These are phyloP conservation scores for Harringtonia lauricola DNA, from an alignment of 2,329 filamentous ascomycete species.

Conservation along the genomic window DNA sequence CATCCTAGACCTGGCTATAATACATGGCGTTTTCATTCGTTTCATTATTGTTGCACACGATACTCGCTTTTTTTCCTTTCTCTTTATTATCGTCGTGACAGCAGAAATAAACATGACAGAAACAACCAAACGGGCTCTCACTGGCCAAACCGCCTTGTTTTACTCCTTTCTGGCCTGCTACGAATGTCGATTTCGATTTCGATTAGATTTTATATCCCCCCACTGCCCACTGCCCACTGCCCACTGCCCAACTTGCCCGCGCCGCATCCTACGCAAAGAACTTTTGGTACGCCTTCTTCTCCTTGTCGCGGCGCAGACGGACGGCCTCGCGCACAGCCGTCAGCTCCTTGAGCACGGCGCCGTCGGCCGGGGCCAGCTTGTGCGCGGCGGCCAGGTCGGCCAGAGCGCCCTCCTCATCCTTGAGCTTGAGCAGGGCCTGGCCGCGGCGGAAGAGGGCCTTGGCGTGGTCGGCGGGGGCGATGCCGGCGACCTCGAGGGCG, in stretches of 20 bases:
- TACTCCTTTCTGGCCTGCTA: too few relatives aligned
- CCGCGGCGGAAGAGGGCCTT: slow-evolving; percentile 84
- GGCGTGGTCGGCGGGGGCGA: slow-evolving; percentile 66
- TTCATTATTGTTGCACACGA: too few relatives aligned
- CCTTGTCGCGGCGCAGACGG: slow-evolving; percentile 65
- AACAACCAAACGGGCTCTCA: too few relatives aligned
- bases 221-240: background rate
- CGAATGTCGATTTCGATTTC: background rate
- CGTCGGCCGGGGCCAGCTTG: slow-evolving; percentile 64
- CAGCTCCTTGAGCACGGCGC: slow-evolving; percentile 64
- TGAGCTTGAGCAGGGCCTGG: slow-evolving; percentile 61
- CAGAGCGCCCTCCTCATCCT: slow-evolving; percentile 75
- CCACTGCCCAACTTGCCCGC: background rate
- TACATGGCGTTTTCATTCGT: too few relatives aligned
- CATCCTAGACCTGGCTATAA: too few relatives aligned
- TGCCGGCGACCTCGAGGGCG: slow-evolving; percentile 57
- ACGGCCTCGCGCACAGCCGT: slow-evolving; percentile 66
- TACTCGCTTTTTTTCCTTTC: too few relatives aligned
- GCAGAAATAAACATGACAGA: too few relatives aligned
- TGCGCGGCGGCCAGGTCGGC: slow-evolving; percentile 66
- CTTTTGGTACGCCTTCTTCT: slow-evolving; percentile 88
- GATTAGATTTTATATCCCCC: background rate
- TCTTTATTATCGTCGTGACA: too few relatives aligned
- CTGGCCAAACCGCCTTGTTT: too few relatives aligned
- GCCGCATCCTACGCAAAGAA: slow-evolving; percentile 62